Evolutionary conservation across 352 stramenopile genomes (phyloP), one percentile per base, ranked within the genome.

Genomic region (Globisporangium emineosum): DNA sequence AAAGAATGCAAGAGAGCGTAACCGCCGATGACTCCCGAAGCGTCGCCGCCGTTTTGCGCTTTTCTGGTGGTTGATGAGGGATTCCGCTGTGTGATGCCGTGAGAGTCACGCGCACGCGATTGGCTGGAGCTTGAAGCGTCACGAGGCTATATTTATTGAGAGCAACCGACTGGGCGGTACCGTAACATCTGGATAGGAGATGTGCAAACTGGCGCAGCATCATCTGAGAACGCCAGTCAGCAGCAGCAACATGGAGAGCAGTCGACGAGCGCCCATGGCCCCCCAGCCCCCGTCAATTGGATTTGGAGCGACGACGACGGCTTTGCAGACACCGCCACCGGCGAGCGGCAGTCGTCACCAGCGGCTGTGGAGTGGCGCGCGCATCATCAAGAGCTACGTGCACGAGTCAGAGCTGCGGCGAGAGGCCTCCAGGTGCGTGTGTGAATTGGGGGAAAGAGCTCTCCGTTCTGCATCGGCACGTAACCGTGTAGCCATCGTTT

Each of bases 311-410:
- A 19, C 32, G 13, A 6, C 37, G 50, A 6, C 32, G 10, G 27
- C 33, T 2, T 37, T 40, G 7, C 21, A 35, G 29, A 35, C 35
- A 3, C 8, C 15, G 25, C 40, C 17, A 27, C 40, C 5, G 17
- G 15, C 40, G 40, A 45, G 17, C 17, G 29, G 29, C 52, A 57
- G 32, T 29, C 65, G 61, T 27, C 60, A 71, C 35, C 56, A 64
- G 47, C 60, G 60, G 4, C 33, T 69, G 29, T 62, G 66, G 57
- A 73, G 68, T 52, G 71, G 73, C 12, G 60, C 72, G 29, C 50
- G 68, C 6, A 61, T 82, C 60, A 82, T 83, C 73, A 86, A 82
- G 63, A 71, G 50, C 64, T 83, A 82, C 54, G 68, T 84, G 47
- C 77, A 79, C 51, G 73, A 81, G 32, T 66, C 75, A 0, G 77